Conservation (phyloP, 129 eudicot species). For the Saussurea involucrata region DNA sequence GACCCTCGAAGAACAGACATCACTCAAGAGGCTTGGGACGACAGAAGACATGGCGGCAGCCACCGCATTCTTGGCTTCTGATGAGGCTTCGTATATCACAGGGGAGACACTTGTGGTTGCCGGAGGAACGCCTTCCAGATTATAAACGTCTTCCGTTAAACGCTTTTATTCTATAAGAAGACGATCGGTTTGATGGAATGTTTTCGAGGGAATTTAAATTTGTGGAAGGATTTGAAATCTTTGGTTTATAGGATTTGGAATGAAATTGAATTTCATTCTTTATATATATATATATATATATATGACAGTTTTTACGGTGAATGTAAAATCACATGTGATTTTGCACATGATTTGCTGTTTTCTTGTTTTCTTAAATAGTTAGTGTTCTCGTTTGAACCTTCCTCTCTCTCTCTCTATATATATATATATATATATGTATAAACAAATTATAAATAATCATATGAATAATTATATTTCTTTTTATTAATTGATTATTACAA, state of each 20-base stretch:
- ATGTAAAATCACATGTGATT: no score
- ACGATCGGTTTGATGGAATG: neutral
- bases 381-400: no score
- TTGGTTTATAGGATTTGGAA: neutral
- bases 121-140: slow-evolving; percentile 86
- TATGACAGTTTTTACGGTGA: no score
- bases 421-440: no score
- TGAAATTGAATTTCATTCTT: neutral
- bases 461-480: no score
- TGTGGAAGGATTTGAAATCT: neutral
- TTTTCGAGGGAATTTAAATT: neutral
- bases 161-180: neutral
- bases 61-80: slow-evolving; percentile 87
- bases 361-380: no score
- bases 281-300: no score
- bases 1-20: slow-evolving; percentile 48
- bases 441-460: no score
- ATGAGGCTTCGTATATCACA: slow-evolving; percentile 87
- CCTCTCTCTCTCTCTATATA: no score
- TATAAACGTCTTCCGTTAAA: slow-evolving; percentile 12
- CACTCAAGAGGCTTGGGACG: slow-evolving; percentile 79
- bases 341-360: no score
- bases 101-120: slow-evolving; percentile 92
- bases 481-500: no score
- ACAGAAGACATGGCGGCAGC: slow-evolving; percentile 92